Conservation (phyloP, 1,284 basidiomycete genomes). For the Porogramme epimiltina region DNA sequence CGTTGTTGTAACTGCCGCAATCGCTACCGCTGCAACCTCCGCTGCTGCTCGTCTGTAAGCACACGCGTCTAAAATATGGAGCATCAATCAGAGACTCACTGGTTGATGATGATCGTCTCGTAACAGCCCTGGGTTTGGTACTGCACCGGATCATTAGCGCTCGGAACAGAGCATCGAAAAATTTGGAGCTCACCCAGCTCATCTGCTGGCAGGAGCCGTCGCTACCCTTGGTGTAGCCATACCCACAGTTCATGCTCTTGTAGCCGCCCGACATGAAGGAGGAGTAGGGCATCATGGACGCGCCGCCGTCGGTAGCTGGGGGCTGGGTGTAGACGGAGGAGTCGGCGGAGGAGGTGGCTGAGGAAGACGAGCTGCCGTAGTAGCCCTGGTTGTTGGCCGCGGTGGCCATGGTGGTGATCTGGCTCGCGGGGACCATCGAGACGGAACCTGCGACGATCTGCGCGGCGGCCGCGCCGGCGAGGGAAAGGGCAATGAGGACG, state of each 20-base stretch:
- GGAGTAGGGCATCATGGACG: constrained; percentile 56
- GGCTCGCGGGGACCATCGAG: constrained; percentile 44
- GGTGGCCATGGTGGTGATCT: constrained; percentile 18
- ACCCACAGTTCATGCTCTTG: constrained; percentile 64
- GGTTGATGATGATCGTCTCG: constrained; percentile 63
- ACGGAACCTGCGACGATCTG: constrained; percentile 54
- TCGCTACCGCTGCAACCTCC: constrained; percentile 12
- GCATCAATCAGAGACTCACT: constrained; percentile 31
- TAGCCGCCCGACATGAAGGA: constrained; percentile 63
- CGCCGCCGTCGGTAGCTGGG: constrained; percentile 42
- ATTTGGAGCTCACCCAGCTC: constrained; percentile 67
- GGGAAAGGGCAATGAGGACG: constrained; percentile 56
- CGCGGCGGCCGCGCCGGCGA: constrained; percentile 55
- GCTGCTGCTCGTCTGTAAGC: constrained; percentile 3
- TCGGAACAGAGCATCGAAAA: neutral
- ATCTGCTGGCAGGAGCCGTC: constrained; percentile 55
- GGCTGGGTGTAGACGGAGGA: constrained; percentile 42
- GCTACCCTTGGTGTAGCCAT: constrained; percentile 57
- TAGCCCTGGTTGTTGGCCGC: constrained; percentile 16
- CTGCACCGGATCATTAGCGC: constrained; percentile 13
- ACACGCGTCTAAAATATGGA: no score
- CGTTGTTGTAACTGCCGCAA: constrained; percentile 15
- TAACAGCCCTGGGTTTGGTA: constrained; percentile 59
- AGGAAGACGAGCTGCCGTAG: constrained; percentile 1
- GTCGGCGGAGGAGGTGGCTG: constrained; percentile 30